phyloP scores from a whole-genome alignment of 164 flowering plant species.

The Tinospora cordifolia region DNA sequence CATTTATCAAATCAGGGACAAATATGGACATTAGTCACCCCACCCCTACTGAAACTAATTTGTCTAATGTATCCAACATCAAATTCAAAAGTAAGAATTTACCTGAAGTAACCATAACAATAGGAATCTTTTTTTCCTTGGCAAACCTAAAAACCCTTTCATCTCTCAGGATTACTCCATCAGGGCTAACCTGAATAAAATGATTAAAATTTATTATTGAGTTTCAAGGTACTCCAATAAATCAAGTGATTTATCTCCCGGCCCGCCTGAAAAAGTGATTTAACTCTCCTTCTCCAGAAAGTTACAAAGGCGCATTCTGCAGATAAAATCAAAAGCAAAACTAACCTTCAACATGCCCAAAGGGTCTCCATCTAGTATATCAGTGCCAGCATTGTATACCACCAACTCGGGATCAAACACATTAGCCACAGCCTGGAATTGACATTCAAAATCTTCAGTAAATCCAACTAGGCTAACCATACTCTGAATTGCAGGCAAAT shows the following conservation, averaged over 20 bases:
- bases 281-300: no score
- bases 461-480: background rate
- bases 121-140: constrained; percentile 55
- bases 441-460: background rate
- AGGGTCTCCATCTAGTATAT: constrained; percentile 89
- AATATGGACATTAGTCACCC: no score
- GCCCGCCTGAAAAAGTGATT: no score
- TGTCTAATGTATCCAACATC: background rate
- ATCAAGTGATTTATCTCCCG: no score
- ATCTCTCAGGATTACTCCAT: constrained; percentile 63
- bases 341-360: constrained; percentile 77
- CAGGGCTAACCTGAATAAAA: constrained; percentile 63
- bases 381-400: constrained; percentile 92
- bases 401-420: constrained; percentile 71
- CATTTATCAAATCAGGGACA: no score
- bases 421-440: constrained; percentile 49
- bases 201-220: background rate
- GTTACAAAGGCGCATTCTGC: no score
- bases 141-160: constrained; percentile 86
- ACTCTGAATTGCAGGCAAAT: background rate
- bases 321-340: background rate
- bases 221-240: background rate
- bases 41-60: no score
- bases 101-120: constrained; percentile 97
- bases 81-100: background rate